Conservation (phyloP, 2,329 filamentous ascomycete genomes). For the Fusarium sp. region DNA sequence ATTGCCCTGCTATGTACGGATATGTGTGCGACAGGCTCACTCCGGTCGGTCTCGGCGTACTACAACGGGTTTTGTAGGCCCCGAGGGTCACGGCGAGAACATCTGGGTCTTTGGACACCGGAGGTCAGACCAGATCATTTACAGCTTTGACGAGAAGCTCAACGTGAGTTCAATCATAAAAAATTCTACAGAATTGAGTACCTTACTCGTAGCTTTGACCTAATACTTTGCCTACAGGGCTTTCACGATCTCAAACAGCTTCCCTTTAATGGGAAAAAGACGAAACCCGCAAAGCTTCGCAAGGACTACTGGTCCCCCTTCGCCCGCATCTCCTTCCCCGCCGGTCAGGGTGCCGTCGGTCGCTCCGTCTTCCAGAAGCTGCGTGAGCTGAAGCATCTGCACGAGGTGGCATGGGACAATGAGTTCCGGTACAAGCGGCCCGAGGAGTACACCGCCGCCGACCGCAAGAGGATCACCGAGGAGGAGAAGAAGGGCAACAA, state of each 20-base stretch:
- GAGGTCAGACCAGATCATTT: conserved; percentile 66
- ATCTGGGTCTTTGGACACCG: conserved; percentile 72
- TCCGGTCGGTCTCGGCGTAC: conserved; percentile 42
- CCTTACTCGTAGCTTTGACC: background rate
- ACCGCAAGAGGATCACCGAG: conserved; percentile 54
- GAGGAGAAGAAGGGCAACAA: conserved; percentile 51
- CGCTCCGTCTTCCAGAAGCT: conserved; percentile 74
- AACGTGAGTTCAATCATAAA: conserved; percentile 58
- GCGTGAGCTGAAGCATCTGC: conserved; percentile 74
- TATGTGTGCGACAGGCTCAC: conserved; percentile 60
- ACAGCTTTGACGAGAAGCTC: conserved; percentile 64
- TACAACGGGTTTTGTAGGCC: conserved; percentile 46
- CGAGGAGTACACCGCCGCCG: conserved; percentile 52
- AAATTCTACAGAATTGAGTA: background rate
- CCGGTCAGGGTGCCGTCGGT: conserved; percentile 67
- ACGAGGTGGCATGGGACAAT: conserved; percentile 74
- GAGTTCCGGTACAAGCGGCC: conserved; percentile 60
- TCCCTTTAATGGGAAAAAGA: conserved; percentile 78
- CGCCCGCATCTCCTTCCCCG: conserved; percentile 72
- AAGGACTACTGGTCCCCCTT: conserved; percentile 78
- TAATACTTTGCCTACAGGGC: conserved; percentile 46
- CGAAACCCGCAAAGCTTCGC: conserved; percentile 73
- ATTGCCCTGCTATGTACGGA: conserved; percentile 60
- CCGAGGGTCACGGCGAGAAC: conserved; percentile 68
- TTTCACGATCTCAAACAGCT: conserved; percentile 69